Evolutionary conservation across 2,329 filamentous ascomycete species (phyloP), one percentile per base, ranked within the genome.

Genomic region (Ceratocystis papillata): DNA sequence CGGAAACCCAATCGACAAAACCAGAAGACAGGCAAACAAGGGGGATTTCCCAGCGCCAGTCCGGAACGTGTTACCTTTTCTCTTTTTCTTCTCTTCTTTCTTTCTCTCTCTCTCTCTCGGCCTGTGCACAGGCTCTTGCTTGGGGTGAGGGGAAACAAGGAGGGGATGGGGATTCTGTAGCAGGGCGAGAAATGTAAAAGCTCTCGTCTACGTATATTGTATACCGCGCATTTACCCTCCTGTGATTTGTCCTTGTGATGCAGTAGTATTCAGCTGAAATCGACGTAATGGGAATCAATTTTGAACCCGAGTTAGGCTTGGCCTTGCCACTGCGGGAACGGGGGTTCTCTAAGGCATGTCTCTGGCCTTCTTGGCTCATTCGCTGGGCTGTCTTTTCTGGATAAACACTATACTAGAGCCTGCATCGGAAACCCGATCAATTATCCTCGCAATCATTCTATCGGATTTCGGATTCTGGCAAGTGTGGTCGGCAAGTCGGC

Each of bases 61-160:
- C 53, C 53, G 53, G 53, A 57, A 30, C 22, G 25, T 57, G 10
- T 8, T 57, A 28, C 22, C 53, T 57, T 57, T 57, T 57, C 25
- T 55, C 50, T 55, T 55, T 48, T 7, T 48, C 20, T 20, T 48
- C 45, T 48, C 12, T 20, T 50, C n/a, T 50, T 50, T 50, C 22
- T 50, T 25, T 25, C 8, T 50, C 22, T 7, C n/a, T 37, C 8
- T 37, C 33, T 41, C 46, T 50, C 46, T 22, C n/a, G 6, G 46
- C 17, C n/a, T 50, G 46, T 50, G 46, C 46, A 50, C 46, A 50
- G 46, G n/a, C 46, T 50, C 7, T 30, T 30, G 20, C 12, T 15
- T 15, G 25, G 20, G 25, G 20, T 20, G 50, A 20, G 45, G n/a
- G 45, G 45, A 17, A n/a, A 48, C 15, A 48, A 20, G 3, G 8